These are phyloP conservation scores for Diplotaxis tenuifolia DNA, from an alignment of 345 rosid species.

Conservation along the genomic window DNA sequence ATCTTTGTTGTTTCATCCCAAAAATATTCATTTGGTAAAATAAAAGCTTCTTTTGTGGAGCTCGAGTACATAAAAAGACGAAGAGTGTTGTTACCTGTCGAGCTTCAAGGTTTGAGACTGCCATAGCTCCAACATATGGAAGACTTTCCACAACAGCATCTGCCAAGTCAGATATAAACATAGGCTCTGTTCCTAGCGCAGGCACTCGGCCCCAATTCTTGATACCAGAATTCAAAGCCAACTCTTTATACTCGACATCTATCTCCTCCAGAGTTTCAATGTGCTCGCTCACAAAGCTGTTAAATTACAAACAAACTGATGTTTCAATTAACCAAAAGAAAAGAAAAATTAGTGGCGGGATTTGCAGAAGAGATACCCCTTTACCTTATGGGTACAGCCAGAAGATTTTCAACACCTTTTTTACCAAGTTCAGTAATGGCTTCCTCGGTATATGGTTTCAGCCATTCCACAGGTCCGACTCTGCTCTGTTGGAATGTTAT, in stretches of 20 bases:
- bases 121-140: conserved; percentile 99
- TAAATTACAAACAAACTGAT: conserved; percentile 5
- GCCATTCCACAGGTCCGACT: conserved; percentile 99
- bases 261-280: conserved; percentile 98
- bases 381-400: conserved; percentile 95
- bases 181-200: conserved; percentile 85
- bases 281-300: conserved; percentile 96
- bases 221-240: conserved; percentile 87
- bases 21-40: no score
- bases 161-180: conserved; percentile 94
- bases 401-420: conserved; percentile 80
- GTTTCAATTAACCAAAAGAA: conserved; percentile 21
- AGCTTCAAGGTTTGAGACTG: conserved; percentile 95
- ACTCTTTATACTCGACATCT: conserved; percentile 92
- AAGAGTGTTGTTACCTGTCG: conserved; percentile 64
- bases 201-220: conserved; percentile 99
- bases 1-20: not conserved
- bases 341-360: not conserved
- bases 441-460: conserved; percentile 98
- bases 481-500: conserved; percentile 70
- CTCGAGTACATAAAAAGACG: not conserved
- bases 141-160: conserved; percentile 97
- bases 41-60: conserved; percentile 2
- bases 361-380: not conserved
- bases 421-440: conserved; percentile 83